Conservation (phyloP, 805 yeast species). For the Saccharomycopsis sp. region DNA sequence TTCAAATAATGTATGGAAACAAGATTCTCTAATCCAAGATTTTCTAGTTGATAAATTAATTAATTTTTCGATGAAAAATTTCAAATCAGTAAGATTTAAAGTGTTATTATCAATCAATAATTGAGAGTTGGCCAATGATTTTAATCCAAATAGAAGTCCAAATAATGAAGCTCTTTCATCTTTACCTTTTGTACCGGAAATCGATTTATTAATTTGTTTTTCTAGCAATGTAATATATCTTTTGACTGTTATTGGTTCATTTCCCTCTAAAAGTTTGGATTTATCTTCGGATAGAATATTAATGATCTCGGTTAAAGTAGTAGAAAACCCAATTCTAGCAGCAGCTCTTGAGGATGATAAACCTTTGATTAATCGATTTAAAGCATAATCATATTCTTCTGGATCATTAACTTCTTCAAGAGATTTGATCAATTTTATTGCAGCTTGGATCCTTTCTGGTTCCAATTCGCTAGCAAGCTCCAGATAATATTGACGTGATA, state of each 20-base stretch:
- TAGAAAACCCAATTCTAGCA: conserved; percentile 80
- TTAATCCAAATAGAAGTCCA: conserved; percentile 80
- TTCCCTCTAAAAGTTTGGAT: too few relatives aligned
- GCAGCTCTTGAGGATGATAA: conserved; percentile 71
- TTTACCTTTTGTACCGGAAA: conserved; percentile 55
- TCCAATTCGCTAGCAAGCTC: conserved; percentile 67
- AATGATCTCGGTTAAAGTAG: conserved; percentile 68
- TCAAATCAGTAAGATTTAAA: conserved; percentile 22
- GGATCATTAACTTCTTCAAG: conserved; percentile 32
- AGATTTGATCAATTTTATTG: conserved; percentile 53
- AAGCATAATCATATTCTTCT: conserved; percentile 73
- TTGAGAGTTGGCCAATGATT: conserved; percentile 53
- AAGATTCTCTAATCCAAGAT: conserved; percentile 81
- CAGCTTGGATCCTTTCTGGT: conserved; percentile 62
- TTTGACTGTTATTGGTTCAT: conserved; percentile 27
- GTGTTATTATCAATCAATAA: conserved; percentile 21
- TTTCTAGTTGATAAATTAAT: conserved; percentile 52
- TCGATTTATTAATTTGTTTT: conserved; percentile 28
- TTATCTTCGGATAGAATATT: conserved; percentile 26
- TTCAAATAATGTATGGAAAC: conserved; percentile 59
- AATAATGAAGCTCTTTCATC: conserved; percentile 72
- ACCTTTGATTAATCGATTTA: conserved; percentile 71
- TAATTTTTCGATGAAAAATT: conserved; percentile 34
- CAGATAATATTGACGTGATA: conserved; percentile 53
- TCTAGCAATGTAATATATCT: conserved; percentile 28